Evolutionary conservation across 495 filamentous ascomycete genomes (phyloP), one percentile per base, ranked within the genome.

Genomic region (Trichoderma virens): DNA sequence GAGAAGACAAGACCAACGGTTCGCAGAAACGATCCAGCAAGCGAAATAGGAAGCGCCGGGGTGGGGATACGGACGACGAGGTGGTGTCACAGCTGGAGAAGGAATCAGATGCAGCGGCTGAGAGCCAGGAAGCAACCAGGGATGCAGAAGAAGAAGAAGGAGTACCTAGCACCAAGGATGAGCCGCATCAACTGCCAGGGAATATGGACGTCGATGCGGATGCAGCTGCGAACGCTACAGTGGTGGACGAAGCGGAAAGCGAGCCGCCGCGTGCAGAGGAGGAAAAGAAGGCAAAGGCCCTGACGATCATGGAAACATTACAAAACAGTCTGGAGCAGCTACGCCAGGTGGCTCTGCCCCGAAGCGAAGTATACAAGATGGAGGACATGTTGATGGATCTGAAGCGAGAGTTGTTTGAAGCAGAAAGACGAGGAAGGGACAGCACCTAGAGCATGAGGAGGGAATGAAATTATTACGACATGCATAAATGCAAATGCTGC

Each of bases 351-450:
- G 75, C 71, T 31, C 68, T 89, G 63, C 79, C 80, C 25, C 73
- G 80, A 11, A 69, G 77, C 56, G 79, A 84, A 62, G 76, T 86
- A 34, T 80, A 80, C 39, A 76, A 83, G 67, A 80, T 89, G 63
- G 88, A 90, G 65, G 84, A 88, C 66, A 71, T 88, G 69, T 80
- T 89, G 65, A 86, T 88, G 76, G 84, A 89, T 70, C 83, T 87
- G 68, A 85, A 83, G 64, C 79, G 83, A 64, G 82, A 85, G 68
- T 74, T 87, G 67, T 85, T 86, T 68, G 83, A 85, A 61, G 88
- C 86, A 39, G 80, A 81, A 65, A 77, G 75, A 69, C 79, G 86
- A 65, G 73, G 80, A 60, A 67, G 72, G 64, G 27, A 30, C 4
- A 30, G 27, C 27, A 11, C 7, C 23, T 20, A 62, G 61, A 38